Evolutionary conservation across 768 basidiomycete genomes (phyloP).

Genomic region (Multifurca ochricompacta): DNA sequence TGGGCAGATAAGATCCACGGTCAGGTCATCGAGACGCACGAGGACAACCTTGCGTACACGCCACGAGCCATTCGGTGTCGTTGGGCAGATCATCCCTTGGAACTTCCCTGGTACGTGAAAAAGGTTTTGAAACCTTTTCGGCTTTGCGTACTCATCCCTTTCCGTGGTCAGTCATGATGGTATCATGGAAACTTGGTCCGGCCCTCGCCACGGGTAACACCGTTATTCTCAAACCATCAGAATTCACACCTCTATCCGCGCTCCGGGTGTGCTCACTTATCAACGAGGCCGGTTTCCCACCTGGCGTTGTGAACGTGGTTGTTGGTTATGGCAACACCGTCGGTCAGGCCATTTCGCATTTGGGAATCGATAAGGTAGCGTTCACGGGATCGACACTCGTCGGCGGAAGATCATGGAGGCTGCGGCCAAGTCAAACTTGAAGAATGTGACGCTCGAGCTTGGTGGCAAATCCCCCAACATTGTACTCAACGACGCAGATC

Average conservation of each 20-base stretch:
- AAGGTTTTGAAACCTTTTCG: too few relatives aligned
- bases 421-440: slow-evolving; percentile 45
- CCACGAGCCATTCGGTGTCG: slow-evolving; percentile 53
- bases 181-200: slow-evolving; percentile 53
- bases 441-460: slow-evolving; percentile 69
- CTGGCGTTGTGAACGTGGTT: slow-evolving; percentile 54
- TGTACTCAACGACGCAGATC: slow-evolving; percentile 54
- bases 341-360: slow-evolving; percentile 52
- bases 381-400: slow-evolving; percentile 64
- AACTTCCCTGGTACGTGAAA: slow-evolving; percentile 44
- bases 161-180: slow-evolving; percentile 40
- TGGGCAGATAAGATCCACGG: slow-evolving; percentile 83
- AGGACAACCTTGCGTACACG: slow-evolving; percentile 47
- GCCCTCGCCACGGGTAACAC: slow-evolving; percentile 56
- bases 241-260: slow-evolving; percentile 52
- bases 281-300: too few relatives aligned
- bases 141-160: neutral
- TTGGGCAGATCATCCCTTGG: slow-evolving; percentile 58
- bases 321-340: slow-evolving; percentile 46
- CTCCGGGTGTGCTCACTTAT: slow-evolving; percentile 36
- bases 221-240: slow-evolving; percentile 57
- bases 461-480: slow-evolving; percentile 58
- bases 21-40: slow-evolving; percentile 58
- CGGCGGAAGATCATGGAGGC: slow-evolving; percentile 58
- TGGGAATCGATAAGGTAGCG: slow-evolving; percentile 55